Percentiles rank a stretch among this genome's conserved stretches.
phyloP scores from a whole-genome alignment of 306 rosid species.

The Vigna nakashimae region DNA sequence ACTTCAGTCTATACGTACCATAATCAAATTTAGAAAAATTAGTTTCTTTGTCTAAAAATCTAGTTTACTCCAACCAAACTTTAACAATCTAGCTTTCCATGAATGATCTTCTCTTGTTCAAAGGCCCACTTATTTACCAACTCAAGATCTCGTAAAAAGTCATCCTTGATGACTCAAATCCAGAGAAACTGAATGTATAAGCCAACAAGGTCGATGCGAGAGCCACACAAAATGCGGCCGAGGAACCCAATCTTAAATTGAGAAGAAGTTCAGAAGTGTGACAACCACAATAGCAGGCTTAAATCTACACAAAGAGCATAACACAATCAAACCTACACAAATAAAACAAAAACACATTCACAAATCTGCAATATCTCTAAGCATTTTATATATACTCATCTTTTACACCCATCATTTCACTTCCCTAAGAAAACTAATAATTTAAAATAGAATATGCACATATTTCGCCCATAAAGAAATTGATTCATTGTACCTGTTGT shows the following conservation, averaged over 20 bases:
- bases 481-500: too few species aligned
- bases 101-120: constrained; percentile 96
- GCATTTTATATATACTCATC: too few species aligned
- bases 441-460: too few species aligned
- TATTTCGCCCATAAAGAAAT: too few species aligned
- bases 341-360: neutral
- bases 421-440: too few species aligned
- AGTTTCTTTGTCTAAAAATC: too few species aligned
- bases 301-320: constrained; percentile 52
- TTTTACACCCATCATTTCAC: too few species aligned
- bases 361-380: neutral
- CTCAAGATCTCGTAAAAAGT: constrained; percentile 68
- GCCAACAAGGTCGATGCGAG: constrained; percentile 77
- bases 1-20: too few species aligned
- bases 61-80: too few species aligned
- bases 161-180: constrained; percentile 71
- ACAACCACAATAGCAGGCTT: constrained; percentile 84
- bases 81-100: constrained; percentile 62
- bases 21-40: too few species aligned
- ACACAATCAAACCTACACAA: neutral
- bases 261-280: constrained; percentile 83
- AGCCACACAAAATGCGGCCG: constrained; percentile 85
- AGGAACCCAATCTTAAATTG: constrained; percentile 94
- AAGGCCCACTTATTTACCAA: constrained; percentile 93
- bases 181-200: constrained; percentile 61